phyloP scores from a whole-genome alignment of 2,329 filamentous ascomycete genomes.

The Fusarium sp. region DNA sequence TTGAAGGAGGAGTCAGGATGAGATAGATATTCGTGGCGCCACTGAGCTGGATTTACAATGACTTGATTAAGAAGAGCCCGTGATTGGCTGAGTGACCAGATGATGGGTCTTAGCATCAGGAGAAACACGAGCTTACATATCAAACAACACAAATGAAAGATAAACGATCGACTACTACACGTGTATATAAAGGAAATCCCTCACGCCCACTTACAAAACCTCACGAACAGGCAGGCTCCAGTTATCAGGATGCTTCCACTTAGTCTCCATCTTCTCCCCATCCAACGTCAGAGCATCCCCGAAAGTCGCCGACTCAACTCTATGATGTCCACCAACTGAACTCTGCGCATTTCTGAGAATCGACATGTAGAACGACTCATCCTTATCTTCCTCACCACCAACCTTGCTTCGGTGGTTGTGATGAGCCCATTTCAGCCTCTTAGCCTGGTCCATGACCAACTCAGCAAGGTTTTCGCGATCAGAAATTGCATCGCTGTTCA shows the following conservation, averaged over 20 bases:
- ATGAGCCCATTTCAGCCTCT: not conserved
- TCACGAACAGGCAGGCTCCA: conserved; percentile 9
- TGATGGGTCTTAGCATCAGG: too few relatives aligned
- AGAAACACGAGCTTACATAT: too few relatives aligned
- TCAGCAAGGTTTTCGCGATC: not conserved
- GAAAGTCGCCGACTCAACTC: not conserved
- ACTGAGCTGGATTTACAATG: too few relatives aligned
- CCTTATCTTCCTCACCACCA: not conserved
- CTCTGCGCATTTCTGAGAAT: not conserved
- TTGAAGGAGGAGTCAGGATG: too few relatives aligned
- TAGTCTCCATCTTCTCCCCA: conserved; percentile 1
- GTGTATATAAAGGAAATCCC: not conserved
- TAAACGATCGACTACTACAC: not conserved
- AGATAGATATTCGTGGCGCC: too few relatives aligned
- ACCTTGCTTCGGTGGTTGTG: not conserved
- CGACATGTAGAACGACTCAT: not conserved
- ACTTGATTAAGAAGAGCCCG: too few relatives aligned
- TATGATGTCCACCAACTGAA: not conserved
- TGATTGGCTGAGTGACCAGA: too few relatives aligned
- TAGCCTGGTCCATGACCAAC: not conserved
- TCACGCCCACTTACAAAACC: not conserved
- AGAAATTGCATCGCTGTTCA: not conserved
- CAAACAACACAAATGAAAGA: not conserved
- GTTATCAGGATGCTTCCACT: conserved; percentile 11
- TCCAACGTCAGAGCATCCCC: not conserved